These are phyloP conservation scores for Casaregolazyma lundiana DNA, from an alignment of 1,139 yeast genomes.

Conservation along the genomic window DNA sequence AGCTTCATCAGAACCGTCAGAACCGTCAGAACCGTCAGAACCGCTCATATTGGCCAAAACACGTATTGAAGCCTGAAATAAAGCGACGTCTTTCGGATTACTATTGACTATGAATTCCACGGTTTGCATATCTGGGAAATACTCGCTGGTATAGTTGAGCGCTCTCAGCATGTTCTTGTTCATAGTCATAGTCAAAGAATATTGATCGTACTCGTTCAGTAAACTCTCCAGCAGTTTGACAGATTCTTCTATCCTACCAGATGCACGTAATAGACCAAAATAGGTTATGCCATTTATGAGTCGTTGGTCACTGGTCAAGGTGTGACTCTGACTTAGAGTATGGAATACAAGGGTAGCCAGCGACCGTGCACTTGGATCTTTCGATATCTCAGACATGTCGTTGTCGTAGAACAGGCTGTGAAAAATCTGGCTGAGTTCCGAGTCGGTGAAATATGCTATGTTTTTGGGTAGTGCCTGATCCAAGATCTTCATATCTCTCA, in stretches of 20 bases:
- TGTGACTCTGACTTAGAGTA: not conserved
- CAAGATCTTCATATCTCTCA: not conserved
- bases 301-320: slow-evolving; percentile 5
- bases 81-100: slow-evolving; percentile 5
- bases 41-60: slow-evolving; percentile 5
- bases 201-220: slow-evolving; percentile 6
- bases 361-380: slow-evolving; percentile 1
- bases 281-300: slow-evolving; percentile 5
- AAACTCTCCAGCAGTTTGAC: slow-evolving; percentile 1
- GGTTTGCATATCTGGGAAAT: slow-evolving; percentile 5
- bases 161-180: slow-evolving; percentile 5
- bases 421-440: slow-evolving; percentile 3
- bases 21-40: no score
- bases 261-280: slow-evolving; percentile 10
- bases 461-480: slow-evolving; percentile 4
- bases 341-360: slow-evolving; percentile 4
- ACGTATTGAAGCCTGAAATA: slow-evolving; percentile 5
- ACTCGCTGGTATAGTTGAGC: slow-evolving; percentile 2
- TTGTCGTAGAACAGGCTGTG: not conserved
- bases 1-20: not conserved
- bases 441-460: not conserved
- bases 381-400: slow-evolving; percentile 1
- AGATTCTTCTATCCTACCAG: slow-evolving; percentile 7
- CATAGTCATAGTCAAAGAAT: slow-evolving; percentile 3
- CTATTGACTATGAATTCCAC: slow-evolving; percentile 8